A percentile compares a stretch with the other conserved stretches of the same genome.
Evolutionary conservation across 1,139 yeast genomes (phyloP).

Genomic region (Debaryomycetaceae sp.): DNA sequence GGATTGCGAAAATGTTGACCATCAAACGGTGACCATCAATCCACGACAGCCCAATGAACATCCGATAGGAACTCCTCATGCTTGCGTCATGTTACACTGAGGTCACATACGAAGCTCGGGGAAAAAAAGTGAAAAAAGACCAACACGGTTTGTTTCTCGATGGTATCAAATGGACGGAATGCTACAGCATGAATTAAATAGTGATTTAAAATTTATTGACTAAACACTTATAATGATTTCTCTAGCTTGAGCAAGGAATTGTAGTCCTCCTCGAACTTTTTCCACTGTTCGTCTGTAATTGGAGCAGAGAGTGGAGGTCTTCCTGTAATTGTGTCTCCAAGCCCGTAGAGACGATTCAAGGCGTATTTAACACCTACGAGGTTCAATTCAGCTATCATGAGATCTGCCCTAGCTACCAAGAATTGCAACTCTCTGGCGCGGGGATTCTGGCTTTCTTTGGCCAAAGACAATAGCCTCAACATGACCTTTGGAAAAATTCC

Average conservation of each 20-base stretch:
- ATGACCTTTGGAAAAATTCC: constrained; percentile 37
- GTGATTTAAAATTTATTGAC: no score
- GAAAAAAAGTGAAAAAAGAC: no score
- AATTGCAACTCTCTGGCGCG: constrained; percentile 42
- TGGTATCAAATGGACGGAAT: no score
- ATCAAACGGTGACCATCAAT: no score
- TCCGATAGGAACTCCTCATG: no score
- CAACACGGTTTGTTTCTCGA: no score
- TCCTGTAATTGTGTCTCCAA: constrained; percentile 17
- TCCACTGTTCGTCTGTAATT: constrained; percentile 6
- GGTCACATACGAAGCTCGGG: no score
- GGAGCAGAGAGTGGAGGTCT: constrained; percentile 20
- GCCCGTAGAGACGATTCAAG: constrained; percentile 15
- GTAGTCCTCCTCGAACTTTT: constrained; percentile 10
- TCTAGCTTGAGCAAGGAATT: constrained; percentile 10
- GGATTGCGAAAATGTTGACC: no score
- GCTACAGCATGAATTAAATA: no score
- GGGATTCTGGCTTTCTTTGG: constrained; percentile 25
- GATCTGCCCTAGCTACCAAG: constrained; percentile 38
- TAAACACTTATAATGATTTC: constrained; percentile 2
- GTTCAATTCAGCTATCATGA: constrained; percentile 37
- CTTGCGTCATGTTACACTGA: no score
- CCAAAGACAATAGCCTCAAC: constrained; percentile 29
- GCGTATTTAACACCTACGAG: constrained; percentile 43
- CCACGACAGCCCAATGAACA: no score